phyloP scores from a whole-genome alignment of 371 early-diverging fungal genomes.

The Zychaea mexicana region DNA sequence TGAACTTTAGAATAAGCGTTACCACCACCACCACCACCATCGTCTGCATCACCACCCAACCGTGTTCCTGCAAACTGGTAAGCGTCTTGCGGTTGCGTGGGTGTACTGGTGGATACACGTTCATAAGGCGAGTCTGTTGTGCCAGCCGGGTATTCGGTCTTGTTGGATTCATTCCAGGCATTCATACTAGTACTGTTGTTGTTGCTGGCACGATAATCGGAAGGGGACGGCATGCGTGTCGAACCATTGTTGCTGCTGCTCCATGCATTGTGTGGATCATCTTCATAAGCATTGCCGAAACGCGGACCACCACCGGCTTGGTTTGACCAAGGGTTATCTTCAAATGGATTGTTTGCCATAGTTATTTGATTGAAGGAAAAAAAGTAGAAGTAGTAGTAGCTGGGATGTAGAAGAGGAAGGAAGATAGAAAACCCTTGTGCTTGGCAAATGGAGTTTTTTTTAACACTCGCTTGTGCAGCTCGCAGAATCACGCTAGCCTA shows the following conservation, averaged over 20 bases:
- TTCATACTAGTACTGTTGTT: background rate
- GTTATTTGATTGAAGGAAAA: background rate
- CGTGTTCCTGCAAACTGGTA: constrained; percentile 34
- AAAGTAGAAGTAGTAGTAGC: background rate
- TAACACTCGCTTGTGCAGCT: background rate
- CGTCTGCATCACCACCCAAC: constrained; percentile 5
- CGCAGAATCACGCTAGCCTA: too few relatives aligned
- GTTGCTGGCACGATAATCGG: constrained; percentile 26
- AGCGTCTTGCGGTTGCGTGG: too few relatives aligned
- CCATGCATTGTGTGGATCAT: constrained; percentile 18
- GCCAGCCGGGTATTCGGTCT: constrained; percentile 22
- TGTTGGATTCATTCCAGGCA: constrained; percentile 24
- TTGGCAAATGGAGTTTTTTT: background rate
- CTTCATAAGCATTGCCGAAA: constrained; percentile 21
- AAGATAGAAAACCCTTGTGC: background rate
- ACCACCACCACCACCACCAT: background rate
- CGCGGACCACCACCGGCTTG: constrained; percentile 7
- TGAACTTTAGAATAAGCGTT: constrained; percentile 26
- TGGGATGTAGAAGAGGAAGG: background rate
- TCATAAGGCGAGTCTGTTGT: constrained; percentile 10
- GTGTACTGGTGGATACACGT: constrained; percentile 6
- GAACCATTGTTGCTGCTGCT: background rate
- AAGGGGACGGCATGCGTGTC: constrained; percentile 40
- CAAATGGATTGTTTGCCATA: constrained; percentile 17
- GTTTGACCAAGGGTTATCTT: constrained; percentile 13